Evolutionary conservation across 2,329 filamentous ascomycete species (phyloP), one percentile per base, ranked within the genome.

Genomic region (Beauveria pseudobassiana): DNA sequence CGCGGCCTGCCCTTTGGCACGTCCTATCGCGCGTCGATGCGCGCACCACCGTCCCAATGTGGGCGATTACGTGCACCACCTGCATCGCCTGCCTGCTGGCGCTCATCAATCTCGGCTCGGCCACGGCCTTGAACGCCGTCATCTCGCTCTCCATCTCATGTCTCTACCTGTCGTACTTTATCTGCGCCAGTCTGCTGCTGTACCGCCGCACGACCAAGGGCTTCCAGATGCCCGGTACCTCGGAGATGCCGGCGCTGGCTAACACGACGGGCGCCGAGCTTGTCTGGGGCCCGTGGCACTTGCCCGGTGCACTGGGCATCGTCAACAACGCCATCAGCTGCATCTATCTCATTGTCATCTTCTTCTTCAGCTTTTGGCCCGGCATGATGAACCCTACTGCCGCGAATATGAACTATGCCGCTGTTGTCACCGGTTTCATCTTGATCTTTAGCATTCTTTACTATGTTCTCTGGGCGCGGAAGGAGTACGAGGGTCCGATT

Each of bases 321-420:
- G 66, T 78, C 24, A 85, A 85, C 68, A 86, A 86, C 62, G 67
- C 74, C 1, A 80, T 83, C 55, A 78, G 82, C 1, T 82, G 80
- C 65, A 55, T 74, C 3, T 86, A 84, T 66, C 77, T 81, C 68
- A 62, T 80, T 1, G 78, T 85, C 46, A 74, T 85, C 2, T 76
- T 82, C 12, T 85, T 86, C 70, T 86, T 81, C 75, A 78, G 75
- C 24, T 81, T 85, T 52, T 83, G 78, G 78, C 81, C 73, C 0
- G 48, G 57, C 6, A 62, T 59, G 48, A 40, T 51, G 24, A 38
- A 58, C 53, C 53, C 61, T 28, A 12, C 24, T 3, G 24, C 54
- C 3, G 54, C 12, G 2, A 22, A 7, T 26, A 56, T 59, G 52
- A 62, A 62, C 61, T 62, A 38, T 38, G 54, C 52, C 14, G 16